Evolutionary conservation across 148 eudicot genomes (phyloP), one percentile per base, ranked within the genome.

Genomic region (Silene uniflora): DNA sequence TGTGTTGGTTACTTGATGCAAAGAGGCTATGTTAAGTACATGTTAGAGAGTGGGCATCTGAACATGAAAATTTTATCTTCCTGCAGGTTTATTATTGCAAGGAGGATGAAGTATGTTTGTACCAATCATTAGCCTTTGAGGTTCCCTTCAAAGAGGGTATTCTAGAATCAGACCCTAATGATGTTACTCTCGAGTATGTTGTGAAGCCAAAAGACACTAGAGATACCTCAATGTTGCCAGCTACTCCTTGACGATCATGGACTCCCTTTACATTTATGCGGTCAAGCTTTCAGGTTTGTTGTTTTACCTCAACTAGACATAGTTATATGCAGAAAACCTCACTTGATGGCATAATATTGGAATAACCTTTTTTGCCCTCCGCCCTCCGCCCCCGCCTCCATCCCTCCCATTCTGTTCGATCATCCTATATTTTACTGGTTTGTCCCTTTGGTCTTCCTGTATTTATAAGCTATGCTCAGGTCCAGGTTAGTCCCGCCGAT

Each of bases 71-170:
- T 62, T 1, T 58, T 22, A 6, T 52, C 29, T 55, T 64, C 75
- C 44, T 81, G 35, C 90, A 94, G 98, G 96, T 94, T 61, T 94
- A 94, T 84, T 94, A 91, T 74, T 94, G 98, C 18, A 91, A 94
- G 73, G 98, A 91, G 84, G 96, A 94, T 59, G 98, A 94, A 77
- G 91, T 94, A 52, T 91, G 98, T 77, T 82, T 94, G 72, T 94
- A 91, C 71, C 93, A 94, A 67, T 86, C 97, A 32, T 81, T 94
- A 72, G 91, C 85, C 71, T 91, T 94, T 78, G 93, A 91, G 80
- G 86, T 94, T 14, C 82, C 88, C 56, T 94, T 94, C 63, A 72
- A 87, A 84, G 98, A 91, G 80, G 91, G 76, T 22, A 78, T 42
- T 69, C 78, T 89, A 65, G 87, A 86, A 77, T 84, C 91, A 17